phyloP scores from a whole-genome alignment of 306 rosid species.

The Cucurbita pepo region DNA sequence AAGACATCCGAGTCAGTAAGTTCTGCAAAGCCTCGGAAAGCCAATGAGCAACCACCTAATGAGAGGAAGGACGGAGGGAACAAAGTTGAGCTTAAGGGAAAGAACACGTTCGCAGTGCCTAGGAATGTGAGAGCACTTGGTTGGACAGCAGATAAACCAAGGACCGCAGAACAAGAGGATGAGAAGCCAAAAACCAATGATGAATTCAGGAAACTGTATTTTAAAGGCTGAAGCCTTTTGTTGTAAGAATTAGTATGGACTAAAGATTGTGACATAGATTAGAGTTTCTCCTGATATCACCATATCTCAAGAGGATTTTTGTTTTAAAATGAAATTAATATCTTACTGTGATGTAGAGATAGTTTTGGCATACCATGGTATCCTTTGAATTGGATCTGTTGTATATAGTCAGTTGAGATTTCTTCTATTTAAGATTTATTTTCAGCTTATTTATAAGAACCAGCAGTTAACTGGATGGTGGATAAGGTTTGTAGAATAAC shows the following conservation, averaged over 20 bases:
- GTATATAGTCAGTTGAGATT: neutral
- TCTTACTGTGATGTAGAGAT: neutral
- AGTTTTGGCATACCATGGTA: neutral
- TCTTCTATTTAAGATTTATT: neutral
- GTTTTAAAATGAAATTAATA: neutral
- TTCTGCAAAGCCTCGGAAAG: constrained; percentile 20
- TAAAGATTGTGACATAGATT: neutral
- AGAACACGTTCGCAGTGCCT: constrained; percentile 76
- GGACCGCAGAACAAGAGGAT: constrained; percentile 23
- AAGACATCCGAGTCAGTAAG: constrained; percentile 26
- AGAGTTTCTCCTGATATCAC: neutral
- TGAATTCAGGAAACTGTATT: constrained; percentile 75
- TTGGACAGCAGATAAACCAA: constrained; percentile 34
- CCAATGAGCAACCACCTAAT: constrained; percentile 13
- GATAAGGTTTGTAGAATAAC: neutral
- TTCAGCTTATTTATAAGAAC: neutral
- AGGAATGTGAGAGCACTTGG: constrained; percentile 57
- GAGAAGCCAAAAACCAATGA: constrained; percentile 73
- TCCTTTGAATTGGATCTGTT: neutral
- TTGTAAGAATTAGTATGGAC: neutral
- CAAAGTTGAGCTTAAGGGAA: constrained; percentile 43
- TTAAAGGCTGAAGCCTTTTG: constrained; percentile 17
- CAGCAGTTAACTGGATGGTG: neutral
- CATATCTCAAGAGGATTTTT: neutral
- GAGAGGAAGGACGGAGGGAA: constrained; percentile 28